phyloP scores from a whole-genome alignment of 192 early-diverging fungal genomes.

The Dispira simplex region DNA sequence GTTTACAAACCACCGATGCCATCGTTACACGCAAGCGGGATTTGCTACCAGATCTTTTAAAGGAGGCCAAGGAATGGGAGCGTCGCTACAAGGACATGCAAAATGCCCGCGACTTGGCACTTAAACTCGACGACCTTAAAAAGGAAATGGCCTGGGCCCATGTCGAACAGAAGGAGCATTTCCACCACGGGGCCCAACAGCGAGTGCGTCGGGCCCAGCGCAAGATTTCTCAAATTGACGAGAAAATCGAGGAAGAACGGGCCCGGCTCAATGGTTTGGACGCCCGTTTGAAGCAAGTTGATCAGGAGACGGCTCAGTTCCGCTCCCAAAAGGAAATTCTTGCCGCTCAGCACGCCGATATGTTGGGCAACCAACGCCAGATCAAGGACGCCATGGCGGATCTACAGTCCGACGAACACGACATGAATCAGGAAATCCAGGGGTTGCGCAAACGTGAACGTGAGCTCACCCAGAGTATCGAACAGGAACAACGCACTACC shows the following conservation, averaged over 20 bases:
- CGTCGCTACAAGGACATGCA: slow-evolving; percentile 48
- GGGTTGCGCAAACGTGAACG: slow-evolving; percentile 14
- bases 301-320: slow-evolving; percentile 18
- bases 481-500: slow-evolving; percentile 14
- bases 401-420: slow-evolving; percentile 19
- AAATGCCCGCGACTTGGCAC: slow-evolving; percentile 36
- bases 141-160: slow-evolving; percentile 61
- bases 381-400: slow-evolving; percentile 13
- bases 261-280: slow-evolving; percentile 25
- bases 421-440: slow-evolving; percentile 27
- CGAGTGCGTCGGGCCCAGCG: neutral
- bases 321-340: slow-evolving; percentile 14
- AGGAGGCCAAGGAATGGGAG: slow-evolving; percentile 47
- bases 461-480: slow-evolving; percentile 12
- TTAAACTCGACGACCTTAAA: slow-evolving; percentile 35
- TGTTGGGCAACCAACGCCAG: slow-evolving; percentile 9
- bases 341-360: slow-evolving; percentile 13
- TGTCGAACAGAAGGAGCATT: slow-evolving; percentile 24
- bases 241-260: slow-evolving; percentile 26
- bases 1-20: slow-evolving; percentile 30
- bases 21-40: slow-evolving; percentile 42
- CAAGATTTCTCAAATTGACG: slow-evolving; percentile 2
- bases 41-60: slow-evolving; percentile 52
- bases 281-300: slow-evolving; percentile 20
- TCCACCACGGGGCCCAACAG: neutral